Evolutionary conservation across 768 basidiomycete genomes (phyloP).

Genomic region (Boletus pseudopeckii): DNA sequence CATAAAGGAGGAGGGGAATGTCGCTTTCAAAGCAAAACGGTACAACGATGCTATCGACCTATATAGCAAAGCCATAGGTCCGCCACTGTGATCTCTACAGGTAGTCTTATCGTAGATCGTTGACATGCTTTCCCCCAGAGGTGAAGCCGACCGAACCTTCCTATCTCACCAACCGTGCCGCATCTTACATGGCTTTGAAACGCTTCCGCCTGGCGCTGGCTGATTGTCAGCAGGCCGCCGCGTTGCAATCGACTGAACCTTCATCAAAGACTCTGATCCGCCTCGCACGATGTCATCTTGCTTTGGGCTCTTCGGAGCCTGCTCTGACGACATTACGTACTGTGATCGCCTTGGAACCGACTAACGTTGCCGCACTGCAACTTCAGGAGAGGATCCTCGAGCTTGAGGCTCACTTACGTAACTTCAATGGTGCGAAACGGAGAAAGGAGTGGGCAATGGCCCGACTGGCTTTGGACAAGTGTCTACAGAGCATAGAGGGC

Average conservation of each 20-base stretch:
- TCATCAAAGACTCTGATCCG: slow-evolving; percentile 78
- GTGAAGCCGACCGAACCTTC: slow-evolving; percentile 64
- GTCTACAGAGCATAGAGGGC: slow-evolving; percentile 65
- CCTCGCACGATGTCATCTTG: slow-evolving; percentile 80
- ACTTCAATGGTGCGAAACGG: slow-evolving; percentile 52
- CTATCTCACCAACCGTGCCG: slow-evolving; percentile 83
- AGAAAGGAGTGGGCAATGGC: slow-evolving; percentile 76
- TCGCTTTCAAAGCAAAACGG: slow-evolving; percentile 61
- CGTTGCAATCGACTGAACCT: slow-evolving; percentile 58
- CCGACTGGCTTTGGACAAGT: slow-evolving; percentile 75
- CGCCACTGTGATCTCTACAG: slow-evolving; percentile 21
- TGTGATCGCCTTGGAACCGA: slow-evolving; percentile 58
- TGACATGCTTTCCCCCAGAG: slow-evolving; percentile 34
- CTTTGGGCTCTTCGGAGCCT: slow-evolving; percentile 64
- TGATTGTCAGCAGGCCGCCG: slow-evolving; percentile 74
- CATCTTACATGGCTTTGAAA: slow-evolving; percentile 79
- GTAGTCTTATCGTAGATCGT: slow-evolving; percentile 5
- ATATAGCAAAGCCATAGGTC: slow-evolving; percentile 76
- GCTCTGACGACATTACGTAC: slow-evolving; percentile 66
- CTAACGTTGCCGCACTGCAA: slow-evolving; percentile 55
- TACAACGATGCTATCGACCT: slow-evolving; percentile 69
- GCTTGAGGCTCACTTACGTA: slow-evolving; percentile 64
- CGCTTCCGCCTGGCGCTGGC: slow-evolving; percentile 68
- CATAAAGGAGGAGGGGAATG: slow-evolving; percentile 75
- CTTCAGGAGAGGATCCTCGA: slow-evolving; percentile 58